These are phyloP conservation scores for Chloris gayana DNA, from an alignment of 176 grass and related monocot species.

Conservation along the genomic window DNA sequence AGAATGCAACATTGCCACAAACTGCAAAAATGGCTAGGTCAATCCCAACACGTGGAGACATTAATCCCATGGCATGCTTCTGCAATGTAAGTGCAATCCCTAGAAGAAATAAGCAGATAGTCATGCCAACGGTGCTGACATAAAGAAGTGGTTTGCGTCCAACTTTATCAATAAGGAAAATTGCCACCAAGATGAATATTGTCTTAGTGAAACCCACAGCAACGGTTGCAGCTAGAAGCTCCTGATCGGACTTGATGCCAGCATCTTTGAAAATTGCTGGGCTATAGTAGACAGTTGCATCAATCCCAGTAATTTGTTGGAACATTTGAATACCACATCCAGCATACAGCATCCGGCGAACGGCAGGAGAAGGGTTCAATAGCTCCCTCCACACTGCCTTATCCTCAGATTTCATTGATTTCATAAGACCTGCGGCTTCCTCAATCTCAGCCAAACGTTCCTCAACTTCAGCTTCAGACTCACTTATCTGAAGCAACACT, in stretches of 20 bases:
- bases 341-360: constrained; percentile 68
- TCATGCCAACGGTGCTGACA: constrained; percentile 91
- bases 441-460: constrained; percentile 79
- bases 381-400: constrained; percentile 86
- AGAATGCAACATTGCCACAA: constrained; percentile 88
- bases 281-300: constrained; percentile 93
- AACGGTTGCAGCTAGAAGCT: constrained; percentile 83
- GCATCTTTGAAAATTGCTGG: constrained; percentile 87
- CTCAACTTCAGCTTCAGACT: constrained; percentile 72
- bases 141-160: constrained; percentile 87
- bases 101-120: constrained; percentile 70
- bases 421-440: constrained; percentile 61
- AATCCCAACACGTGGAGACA: constrained; percentile 62
- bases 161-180: constrained; percentile 88
- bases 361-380: constrained; percentile 67
- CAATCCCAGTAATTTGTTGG: constrained; percentile 92
- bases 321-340: constrained; percentile 84
- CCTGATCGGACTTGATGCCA: constrained; percentile 75
- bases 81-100: constrained; percentile 59
- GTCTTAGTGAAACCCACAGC: constrained; percentile 89
- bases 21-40: constrained; percentile 78
- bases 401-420: constrained; percentile 50
- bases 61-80: constrained; percentile 44
- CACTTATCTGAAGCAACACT: constrained; percentile 71
- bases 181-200: constrained; percentile 84